Evolutionary conservation across 129 eudicot species (phyloP).

Genomic region (Ambrosia trifida): DNA sequence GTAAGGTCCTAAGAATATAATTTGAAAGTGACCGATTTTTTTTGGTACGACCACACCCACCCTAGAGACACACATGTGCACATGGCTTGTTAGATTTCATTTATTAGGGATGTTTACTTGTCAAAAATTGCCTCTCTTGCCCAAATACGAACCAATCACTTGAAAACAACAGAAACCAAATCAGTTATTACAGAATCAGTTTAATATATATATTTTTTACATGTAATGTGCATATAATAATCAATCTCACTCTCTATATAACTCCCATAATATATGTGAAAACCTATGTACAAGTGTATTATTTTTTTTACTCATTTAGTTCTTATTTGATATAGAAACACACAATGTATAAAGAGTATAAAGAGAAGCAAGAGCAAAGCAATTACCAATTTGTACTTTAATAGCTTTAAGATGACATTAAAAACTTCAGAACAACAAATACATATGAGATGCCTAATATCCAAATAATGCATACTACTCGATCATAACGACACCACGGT

Average conservation of each 20-base stretch:
- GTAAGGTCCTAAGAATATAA: background rate
- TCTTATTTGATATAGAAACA: too few relatives aligned
- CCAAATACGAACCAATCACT: slow-evolving; percentile 12
- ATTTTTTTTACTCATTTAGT: too few relatives aligned
- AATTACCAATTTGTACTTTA: slow-evolving; percentile 13
- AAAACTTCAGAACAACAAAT: slow-evolving; percentile 29
- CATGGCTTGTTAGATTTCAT: slow-evolving; percentile 37
- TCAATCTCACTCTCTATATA: too few relatives aligned
- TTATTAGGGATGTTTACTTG: slow-evolving; percentile 3
- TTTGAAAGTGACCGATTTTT: slow-evolving; percentile 10
- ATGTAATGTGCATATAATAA: too few relatives aligned
- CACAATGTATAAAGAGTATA: background rate
- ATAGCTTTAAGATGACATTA: slow-evolving; percentile 20
- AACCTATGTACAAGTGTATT: too few relatives aligned
- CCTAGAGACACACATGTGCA: slow-evolving; percentile 20
- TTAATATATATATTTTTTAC: too few relatives aligned
- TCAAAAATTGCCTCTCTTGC: slow-evolving; percentile 8
- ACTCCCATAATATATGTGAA: too few relatives aligned
- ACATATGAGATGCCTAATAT: slow-evolving; percentile 28
- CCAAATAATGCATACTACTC: slow-evolving; percentile 21
- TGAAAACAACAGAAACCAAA: background rate
- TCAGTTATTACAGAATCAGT: too few relatives aligned
- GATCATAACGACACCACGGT: slow-evolving; percentile 2
- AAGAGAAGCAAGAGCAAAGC: slow-evolving; percentile 8
- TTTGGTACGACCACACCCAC: slow-evolving; percentile 25